A percentile compares a stretch with the other conserved stretches of the same genome.
These are phyloP conservation scores for Lepidium africanum DNA, from an alignment of 345 rosid species.

Conservation along the genomic window DNA sequence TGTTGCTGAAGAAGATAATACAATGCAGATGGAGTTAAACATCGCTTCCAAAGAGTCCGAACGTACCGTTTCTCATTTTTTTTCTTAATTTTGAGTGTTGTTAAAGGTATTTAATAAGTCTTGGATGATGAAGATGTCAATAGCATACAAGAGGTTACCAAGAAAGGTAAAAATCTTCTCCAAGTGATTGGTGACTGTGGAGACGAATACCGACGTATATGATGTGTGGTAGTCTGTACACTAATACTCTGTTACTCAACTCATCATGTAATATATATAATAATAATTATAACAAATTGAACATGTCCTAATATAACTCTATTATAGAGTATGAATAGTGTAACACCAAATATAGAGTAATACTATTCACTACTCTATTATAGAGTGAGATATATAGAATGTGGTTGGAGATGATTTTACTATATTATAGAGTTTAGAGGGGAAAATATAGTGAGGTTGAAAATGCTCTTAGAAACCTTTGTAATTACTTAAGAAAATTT, in stretches of 20 bases:
- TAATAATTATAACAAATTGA: too few relatives aligned
- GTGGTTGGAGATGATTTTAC: conserved; percentile 43
- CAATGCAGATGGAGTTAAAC: conserved; percentile 10
- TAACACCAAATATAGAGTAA: too few relatives aligned
- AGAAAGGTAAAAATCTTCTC: too few relatives aligned
- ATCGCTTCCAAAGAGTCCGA: neutral
- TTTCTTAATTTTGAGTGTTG: neutral
- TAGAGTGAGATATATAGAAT: conserved; percentile 16
- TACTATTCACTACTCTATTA: too few relatives aligned
- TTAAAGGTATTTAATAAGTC: neutral
- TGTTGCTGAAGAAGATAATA: neutral
- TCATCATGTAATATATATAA: too few relatives aligned
- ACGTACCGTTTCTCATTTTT: neutral
- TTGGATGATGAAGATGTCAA: neutral
- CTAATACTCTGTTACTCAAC: too few relatives aligned
- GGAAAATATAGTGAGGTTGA: conserved; percentile 45
- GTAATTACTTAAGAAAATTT: neutral
- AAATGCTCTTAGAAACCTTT: conserved; percentile 16
- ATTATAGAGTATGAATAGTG: too few relatives aligned
- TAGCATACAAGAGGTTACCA: neutral
- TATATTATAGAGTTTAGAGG: conserved; percentile 39
- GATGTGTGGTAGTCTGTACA: too few relatives aligned
- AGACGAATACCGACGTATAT: too few relatives aligned
- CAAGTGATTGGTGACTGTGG: too few relatives aligned
- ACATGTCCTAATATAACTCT: too few relatives aligned